Evolutionary conservation across 768 basidiomycete species (phyloP), one percentile per base, ranked within the genome.

Genomic region (Hydnum rufescens): DNA sequence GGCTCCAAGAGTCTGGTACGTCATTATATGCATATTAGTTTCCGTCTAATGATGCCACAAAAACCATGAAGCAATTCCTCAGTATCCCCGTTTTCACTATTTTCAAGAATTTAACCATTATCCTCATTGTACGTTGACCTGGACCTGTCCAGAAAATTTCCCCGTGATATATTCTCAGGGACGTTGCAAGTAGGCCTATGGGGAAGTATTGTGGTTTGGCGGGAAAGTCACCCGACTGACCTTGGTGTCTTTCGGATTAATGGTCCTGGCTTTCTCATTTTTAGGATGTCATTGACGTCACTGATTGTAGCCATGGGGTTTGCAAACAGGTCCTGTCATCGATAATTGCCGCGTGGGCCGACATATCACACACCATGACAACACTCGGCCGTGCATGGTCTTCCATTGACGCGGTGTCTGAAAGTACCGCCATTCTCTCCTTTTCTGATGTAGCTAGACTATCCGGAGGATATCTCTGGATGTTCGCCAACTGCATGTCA

Each of bases 91-190:
- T 96, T 26, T 99, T 96, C 67, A 97, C 95, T 0, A 97, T 99
- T 57, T 97, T 97, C 76, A 99, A 99, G 67, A 99, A 99, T 64
- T 62, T 97, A 61, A 96, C 95, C n/a, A 99, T 97, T 60, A 97
- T 99, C 58, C 74, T 99, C 28, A 97, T 97, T 62, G 92, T 88
- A 57, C 58, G 82, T 71, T 30, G 51, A 30, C 51, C 57, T 49
- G 0, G 42, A 13, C 26, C 19, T 53, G 42, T 13, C 47, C 51
- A 23, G 26, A 16, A 43, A 54, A 44, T 57, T 22, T 39, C 54
- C 51, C 32, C 5, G 23, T 48, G 51, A 3, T 48, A 53, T 55
- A 26, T 13, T 47, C 49, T 23, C 31, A 51, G 34, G 28, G 19
- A 6, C 31, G 5, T 53, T 29, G 32, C 31, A 49, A 43, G 39